Percentiles rank a stretch among this genome's conserved stretches.
Evolutionary conservation across 768 basidiomycete genomes (phyloP).

Genomic region (Leccinum longicurvipes): DNA sequence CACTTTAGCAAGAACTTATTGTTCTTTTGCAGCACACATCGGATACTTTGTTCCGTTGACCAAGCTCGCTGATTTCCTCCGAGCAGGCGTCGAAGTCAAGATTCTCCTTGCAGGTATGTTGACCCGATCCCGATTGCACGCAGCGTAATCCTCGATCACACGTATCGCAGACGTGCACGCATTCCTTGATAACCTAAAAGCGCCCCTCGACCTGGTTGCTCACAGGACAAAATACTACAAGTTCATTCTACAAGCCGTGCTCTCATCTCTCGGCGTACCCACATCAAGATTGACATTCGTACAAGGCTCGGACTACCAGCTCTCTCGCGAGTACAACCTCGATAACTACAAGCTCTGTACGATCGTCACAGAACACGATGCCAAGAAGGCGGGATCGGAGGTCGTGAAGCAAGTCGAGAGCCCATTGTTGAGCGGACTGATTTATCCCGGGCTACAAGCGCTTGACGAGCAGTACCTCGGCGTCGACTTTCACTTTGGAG

Average conservation of each 20-base stretch:
- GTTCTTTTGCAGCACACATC: constrained; percentile 69
- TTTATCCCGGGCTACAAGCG: constrained; percentile 96
- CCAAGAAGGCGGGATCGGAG: constrained; percentile 97
- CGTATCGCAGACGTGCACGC: constrained; percentile 77
- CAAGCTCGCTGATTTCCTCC: constrained; percentile 95
- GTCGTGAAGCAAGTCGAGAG: constrained; percentile 98
- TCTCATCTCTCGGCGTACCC: constrained; percentile 88
- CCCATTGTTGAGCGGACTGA: constrained; percentile 82
- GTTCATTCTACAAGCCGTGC: constrained; percentile 74
- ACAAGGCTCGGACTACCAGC: constrained; percentile 89
- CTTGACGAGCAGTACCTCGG: constrained; percentile 96
- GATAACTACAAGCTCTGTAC: constrained; percentile 92
- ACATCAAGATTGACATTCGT: constrained; percentile 80
- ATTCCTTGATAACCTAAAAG: constrained; percentile 96
- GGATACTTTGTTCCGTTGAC: constrained; percentile 94
- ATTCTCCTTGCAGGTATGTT: constrained; percentile 72
- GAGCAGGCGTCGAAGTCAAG: constrained; percentile 87
- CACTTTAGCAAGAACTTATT: neutral
- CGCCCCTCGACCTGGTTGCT: constrained; percentile 85
- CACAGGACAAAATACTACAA: constrained; percentile 91
- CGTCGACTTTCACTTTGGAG: constrained; percentile 97
- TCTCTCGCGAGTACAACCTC: constrained; percentile 86
- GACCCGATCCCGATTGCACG: neutral
- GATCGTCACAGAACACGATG: constrained; percentile 90
- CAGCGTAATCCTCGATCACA: neutral